Percentiles rank a stretch among this genome's conserved stretches.
Conservation (phyloP, 2,329 filamentous ascomycete genomes). For the Aspergillus viridinutans region DNA sequence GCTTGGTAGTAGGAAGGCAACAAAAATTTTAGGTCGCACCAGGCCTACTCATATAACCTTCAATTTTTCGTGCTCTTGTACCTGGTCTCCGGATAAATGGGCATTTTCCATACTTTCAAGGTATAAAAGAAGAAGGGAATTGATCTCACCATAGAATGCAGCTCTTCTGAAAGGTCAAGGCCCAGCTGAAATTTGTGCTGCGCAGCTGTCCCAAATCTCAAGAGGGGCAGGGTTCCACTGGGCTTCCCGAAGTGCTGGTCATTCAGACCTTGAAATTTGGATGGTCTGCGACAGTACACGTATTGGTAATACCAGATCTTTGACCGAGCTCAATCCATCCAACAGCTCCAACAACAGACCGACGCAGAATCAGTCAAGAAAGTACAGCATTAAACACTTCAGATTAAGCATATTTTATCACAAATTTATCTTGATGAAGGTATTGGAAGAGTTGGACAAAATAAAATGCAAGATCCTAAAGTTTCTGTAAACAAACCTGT, state of each 20-base stretch:
- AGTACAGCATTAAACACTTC: neutral
- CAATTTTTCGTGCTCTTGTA: neutral
- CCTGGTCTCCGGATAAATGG: neutral
- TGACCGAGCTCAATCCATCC: neutral
- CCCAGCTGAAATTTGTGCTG: constrained; percentile 5
- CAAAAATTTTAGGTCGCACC: constrained; percentile 7
- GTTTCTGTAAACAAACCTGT: neutral
- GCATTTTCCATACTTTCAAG: neutral
- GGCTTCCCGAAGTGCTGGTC: constrained; percentile 13
- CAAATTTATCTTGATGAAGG: neutral
- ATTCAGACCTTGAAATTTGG: constrained; percentile 3
- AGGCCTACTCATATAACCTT: constrained; percentile 1
- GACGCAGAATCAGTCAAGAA: neutral
- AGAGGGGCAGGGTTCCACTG: constrained; percentile 13
- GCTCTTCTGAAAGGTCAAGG: constrained; percentile 2
- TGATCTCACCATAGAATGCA: neutral
- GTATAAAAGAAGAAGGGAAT: neutral
- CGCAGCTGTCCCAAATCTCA: constrained; percentile 13
- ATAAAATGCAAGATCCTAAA: neutral
- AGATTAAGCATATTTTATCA: neutral
- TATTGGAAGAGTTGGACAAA: neutral
- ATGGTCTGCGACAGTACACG: neutral
- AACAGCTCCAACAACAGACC: neutral
- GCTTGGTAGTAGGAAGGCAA: neutral
- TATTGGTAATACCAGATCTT: neutral